Conservation (phyloP, 2,329 filamentous ascomycete species). For the Aspergillus sp. region DNA sequence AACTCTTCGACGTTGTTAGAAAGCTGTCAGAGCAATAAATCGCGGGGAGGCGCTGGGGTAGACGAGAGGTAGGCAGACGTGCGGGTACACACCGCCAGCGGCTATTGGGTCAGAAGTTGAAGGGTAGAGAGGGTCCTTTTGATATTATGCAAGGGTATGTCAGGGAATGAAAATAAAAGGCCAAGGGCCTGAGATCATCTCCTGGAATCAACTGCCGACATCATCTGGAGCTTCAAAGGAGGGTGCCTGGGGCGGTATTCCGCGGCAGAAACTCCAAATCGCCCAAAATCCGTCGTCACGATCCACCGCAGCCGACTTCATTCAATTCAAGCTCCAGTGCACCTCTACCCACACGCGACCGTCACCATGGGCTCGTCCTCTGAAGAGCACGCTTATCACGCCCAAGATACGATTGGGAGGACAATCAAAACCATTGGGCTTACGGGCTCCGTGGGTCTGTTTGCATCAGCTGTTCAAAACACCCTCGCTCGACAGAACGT, state of each 20-base stretch:
- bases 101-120: background rate
- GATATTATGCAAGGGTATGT: slow-evolving; percentile 1
- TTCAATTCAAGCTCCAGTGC: slow-evolving; percentile 31
- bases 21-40: slow-evolving; percentile 9
- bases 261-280: slow-evolving; percentile 31
- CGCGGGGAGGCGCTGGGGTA: slow-evolving; percentile 15
- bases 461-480: slow-evolving; percentile 81
- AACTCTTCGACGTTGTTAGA: slow-evolving; percentile 14
- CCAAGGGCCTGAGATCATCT: slow-evolving; percentile 9
- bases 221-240: slow-evolving; percentile 25
- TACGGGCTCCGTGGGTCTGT: slow-evolving; percentile 69
- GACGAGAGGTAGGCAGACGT: slow-evolving; percentile 2
- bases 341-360: slow-evolving; percentile 26
- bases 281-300: slow-evolving; percentile 33
- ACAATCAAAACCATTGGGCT: slow-evolving; percentile 68
- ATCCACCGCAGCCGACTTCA: slow-evolving; percentile 28
- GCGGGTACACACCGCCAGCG: slow-evolving; percentile 8
- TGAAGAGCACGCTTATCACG: slow-evolving; percentile 64
- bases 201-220: slow-evolving; percentile 13
- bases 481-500: slow-evolving; percentile 82
- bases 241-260: slow-evolving; percentile 27
- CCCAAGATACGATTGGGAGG: slow-evolving; percentile 73
- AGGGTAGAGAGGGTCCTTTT: background rate
- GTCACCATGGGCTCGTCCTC: slow-evolving; percentile 54
- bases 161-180: slow-evolving; percentile 12